phyloP scores from a whole-genome alignment of 2,329 filamentous ascomycete species.

The Plectosphaerella cucumerina region DNA sequence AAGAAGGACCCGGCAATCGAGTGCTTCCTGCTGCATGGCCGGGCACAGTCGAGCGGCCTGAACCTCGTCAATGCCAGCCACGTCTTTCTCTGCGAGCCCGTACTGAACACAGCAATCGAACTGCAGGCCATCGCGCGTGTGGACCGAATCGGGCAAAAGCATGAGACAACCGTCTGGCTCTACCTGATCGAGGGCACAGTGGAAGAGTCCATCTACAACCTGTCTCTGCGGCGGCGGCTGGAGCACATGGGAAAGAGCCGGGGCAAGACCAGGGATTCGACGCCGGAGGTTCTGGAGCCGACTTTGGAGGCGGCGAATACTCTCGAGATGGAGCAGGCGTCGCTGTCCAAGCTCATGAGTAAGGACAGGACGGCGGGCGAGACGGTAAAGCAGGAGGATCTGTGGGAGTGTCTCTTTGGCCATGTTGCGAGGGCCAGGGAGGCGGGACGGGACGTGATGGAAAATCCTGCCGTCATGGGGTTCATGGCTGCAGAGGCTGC shows the following conservation, averaged over 20 bases:
- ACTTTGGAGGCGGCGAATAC: slow-evolving; percentile 80
- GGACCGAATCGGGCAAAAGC: slow-evolving; percentile 86
- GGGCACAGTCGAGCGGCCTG: slow-evolving; percentile 81
- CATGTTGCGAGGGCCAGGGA: slow-evolving; percentile 26
- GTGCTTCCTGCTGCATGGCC: slow-evolving; percentile 85
- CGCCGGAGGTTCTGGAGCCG: slow-evolving; percentile 49
- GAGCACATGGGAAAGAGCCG: slow-evolving; percentile 63
- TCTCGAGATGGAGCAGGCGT: slow-evolving; percentile 71
- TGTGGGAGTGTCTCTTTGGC: slow-evolving; percentile 89
- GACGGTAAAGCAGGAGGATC: slow-evolving; percentile 69
- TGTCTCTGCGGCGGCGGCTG: slow-evolving; percentile 75
- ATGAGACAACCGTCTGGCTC: slow-evolving; percentile 89
- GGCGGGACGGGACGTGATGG: slow-evolving; percentile 18
- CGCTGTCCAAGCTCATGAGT: slow-evolving; percentile 65
- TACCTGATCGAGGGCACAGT: slow-evolving; percentile 90
- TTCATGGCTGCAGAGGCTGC: slow-evolving; percentile 44
- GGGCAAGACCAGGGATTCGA: slow-evolving; percentile 32
- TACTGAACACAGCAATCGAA: slow-evolving; percentile 90
- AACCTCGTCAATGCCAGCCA: slow-evolving; percentile 92
- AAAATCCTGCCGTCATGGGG: slow-evolving; percentile 30
- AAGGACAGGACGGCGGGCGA: slow-evolving; percentile 72
- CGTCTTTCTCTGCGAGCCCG: slow-evolving; percentile 89
- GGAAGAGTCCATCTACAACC: slow-evolving; percentile 85
- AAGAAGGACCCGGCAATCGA: slow-evolving; percentile 69
- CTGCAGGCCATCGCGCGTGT: slow-evolving; percentile 93